Percentiles rank a stretch among this genome's conserved stretches.
phyloP scores from a whole-genome alignment of 2,329 filamentous ascomycete species.

The Verticillium longisporum region DNA sequence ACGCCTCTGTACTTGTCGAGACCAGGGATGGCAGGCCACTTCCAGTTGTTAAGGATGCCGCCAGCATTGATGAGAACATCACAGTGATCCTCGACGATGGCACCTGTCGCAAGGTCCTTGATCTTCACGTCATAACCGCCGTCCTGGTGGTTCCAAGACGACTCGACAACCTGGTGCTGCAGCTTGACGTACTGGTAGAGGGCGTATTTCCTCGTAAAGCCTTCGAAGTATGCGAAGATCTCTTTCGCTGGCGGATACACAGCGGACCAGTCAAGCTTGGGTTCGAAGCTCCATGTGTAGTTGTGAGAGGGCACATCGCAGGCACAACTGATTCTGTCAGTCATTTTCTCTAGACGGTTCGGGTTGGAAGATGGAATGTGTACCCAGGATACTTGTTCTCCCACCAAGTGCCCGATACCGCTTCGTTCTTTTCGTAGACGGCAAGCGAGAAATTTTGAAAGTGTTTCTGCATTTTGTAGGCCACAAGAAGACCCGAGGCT shows the following conservation, averaged over 20 bases:
- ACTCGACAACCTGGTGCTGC: constrained; percentile 17
- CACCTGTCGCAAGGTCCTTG: constrained; percentile 19
- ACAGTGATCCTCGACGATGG: constrained; percentile 27
- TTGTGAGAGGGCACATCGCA: constrained; percentile 45
- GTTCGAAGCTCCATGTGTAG: constrained; percentile 43
- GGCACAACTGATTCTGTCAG: constrained; percentile 23
- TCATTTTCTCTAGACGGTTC: background rate
- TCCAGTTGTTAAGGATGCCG: constrained; percentile 45
- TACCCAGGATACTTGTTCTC: constrained; percentile 40
- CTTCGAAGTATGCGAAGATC: constrained; percentile 38
- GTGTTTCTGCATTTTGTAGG: constrained; percentile 38
- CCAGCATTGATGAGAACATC: constrained; percentile 41
- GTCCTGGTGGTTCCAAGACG: constrained; percentile 26
- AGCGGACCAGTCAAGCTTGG: constrained; percentile 50
- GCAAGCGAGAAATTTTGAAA: constrained; percentile 30
- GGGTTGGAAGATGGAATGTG: background rate
- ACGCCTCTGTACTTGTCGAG: constrained; percentile 38
- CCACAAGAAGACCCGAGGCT: constrained; percentile 37
- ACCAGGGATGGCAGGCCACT: constrained; percentile 42
- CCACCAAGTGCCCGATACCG: constrained; percentile 48
- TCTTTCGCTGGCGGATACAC: constrained; percentile 34
- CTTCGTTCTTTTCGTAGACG: constrained; percentile 47
- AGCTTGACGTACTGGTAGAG: constrained; percentile 24
- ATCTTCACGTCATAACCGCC: constrained; percentile 27
- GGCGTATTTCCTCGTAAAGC: constrained; percentile 29